A percentile compares a stretch with the other conserved stretches of the same genome.
phyloP scores from a whole-genome alignment of 208 protist species.

The Strigomonas culicis region DNA sequence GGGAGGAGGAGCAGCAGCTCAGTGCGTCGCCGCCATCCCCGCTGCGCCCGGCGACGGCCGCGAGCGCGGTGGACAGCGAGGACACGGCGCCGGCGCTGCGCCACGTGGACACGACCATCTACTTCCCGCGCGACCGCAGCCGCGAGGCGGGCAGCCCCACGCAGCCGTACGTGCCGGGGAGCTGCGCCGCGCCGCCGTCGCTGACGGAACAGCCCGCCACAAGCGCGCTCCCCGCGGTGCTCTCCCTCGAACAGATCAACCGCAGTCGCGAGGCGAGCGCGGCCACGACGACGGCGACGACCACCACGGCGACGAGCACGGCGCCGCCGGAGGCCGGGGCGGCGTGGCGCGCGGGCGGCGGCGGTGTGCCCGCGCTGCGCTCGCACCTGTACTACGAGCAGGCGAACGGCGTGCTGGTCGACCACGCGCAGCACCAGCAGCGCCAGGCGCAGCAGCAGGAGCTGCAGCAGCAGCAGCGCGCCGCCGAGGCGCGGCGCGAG shows the following conservation, averaged over 20 bases:
- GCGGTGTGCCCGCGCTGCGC: slow-evolving; percentile 35
- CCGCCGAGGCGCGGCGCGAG: slow-evolving; percentile 14
- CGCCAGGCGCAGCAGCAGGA: slow-evolving; percentile 20
- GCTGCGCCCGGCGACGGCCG: too few relatives aligned
- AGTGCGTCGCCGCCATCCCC: too few relatives aligned
- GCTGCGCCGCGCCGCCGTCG: not conserved
- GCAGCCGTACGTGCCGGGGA: too few relatives aligned
- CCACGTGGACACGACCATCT: too few relatives aligned
- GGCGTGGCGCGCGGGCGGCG: not conserved
- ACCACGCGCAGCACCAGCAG: slow-evolving; percentile 26
- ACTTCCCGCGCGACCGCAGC: too few relatives aligned
- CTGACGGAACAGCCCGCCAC: not conserved
- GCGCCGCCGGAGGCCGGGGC: not conserved
- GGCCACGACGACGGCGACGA: not conserved
- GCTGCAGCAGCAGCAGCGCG: slow-evolving; percentile 15
- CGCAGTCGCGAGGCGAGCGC: not conserved
- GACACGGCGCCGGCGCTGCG: too few relatives aligned
- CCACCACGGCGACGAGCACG: not conserved
- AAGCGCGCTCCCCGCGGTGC: not conserved
- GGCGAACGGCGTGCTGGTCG: slow-evolving; percentile 38
- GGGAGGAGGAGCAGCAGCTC: not conserved
- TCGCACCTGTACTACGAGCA: slow-evolving; percentile 61
- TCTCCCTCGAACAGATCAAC: not conserved
- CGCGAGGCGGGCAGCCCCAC: too few relatives aligned
- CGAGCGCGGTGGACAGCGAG: too few relatives aligned